These are phyloP conservation scores for Solanum chilense DNA, from an alignment of 257 asterid species.

Conservation along the genomic window DNA sequence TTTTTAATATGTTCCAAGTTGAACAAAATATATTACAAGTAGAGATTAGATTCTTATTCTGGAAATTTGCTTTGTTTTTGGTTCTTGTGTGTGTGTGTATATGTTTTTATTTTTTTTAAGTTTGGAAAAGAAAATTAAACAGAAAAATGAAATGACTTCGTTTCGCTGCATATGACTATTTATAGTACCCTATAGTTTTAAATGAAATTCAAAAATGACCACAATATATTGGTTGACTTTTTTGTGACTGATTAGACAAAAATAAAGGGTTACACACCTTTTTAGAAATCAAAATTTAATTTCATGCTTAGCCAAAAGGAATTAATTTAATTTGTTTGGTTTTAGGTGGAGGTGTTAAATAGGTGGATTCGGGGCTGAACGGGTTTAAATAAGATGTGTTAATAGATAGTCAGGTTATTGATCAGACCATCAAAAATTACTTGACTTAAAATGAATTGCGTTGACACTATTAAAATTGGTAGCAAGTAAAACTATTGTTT, in stretches of 20 bases:
- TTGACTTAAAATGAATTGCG: not conserved
- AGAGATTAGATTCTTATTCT: not conserved
- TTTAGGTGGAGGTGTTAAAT: not conserved
- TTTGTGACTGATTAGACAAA: constrained; percentile 38
- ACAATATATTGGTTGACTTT: constrained; percentile 67
- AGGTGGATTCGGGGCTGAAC: not conserved
- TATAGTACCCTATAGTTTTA: constrained; percentile 25
- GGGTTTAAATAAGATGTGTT: not conserved
- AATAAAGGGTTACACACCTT: constrained; percentile 18
- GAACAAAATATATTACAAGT: not conserved
- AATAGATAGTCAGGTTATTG: not conserved
- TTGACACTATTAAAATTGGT: not conserved
- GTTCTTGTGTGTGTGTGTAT: not conserved
- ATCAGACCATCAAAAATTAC: not conserved
- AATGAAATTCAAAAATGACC: constrained; percentile 8
- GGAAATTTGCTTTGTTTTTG: not conserved
- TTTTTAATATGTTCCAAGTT: not conserved
- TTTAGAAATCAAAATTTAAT: constrained; percentile 39
- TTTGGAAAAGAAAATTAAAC: not conserved
- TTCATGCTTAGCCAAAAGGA: constrained; percentile 13
- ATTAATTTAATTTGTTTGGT: not conserved
- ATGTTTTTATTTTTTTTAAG: not conserved
- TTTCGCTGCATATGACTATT: constrained; percentile 35
- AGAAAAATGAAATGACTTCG: constrained; percentile 37
- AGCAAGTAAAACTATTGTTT: not conserved